Percentiles rank a stretch among this genome's conserved stretches.
Evolutionary conservation across 345 rosid species (phyloP).

Genomic region (Linum trigynum): DNA sequence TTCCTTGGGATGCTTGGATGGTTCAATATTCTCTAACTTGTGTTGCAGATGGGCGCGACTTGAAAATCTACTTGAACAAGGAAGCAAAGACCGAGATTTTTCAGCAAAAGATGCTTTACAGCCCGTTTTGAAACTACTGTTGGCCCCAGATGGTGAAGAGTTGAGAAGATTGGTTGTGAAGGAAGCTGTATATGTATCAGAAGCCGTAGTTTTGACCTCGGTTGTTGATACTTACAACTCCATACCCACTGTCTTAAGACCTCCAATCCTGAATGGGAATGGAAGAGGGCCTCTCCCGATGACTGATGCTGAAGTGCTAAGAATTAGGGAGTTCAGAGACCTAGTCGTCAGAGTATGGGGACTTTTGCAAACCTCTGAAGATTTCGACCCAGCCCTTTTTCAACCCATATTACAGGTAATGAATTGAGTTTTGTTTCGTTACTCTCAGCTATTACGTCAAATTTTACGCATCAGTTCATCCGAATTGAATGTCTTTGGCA

Average conservation of each 20-base stretch:
- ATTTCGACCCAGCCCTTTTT: conserved; percentile 69
- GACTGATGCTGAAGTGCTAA: conserved; percentile 45
- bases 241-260: conserved; percentile 45
- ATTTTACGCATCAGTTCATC: not conserved
- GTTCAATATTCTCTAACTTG: conserved; percentile 6
- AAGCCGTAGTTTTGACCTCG: conserved; percentile 57
- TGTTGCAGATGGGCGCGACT: conserved; percentile 82
- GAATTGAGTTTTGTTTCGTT: not conserved
- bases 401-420: conserved; percentile 76
- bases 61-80: conserved; percentile 82
- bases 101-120: conserved; percentile 83
- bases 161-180: conserved; percentile 62
- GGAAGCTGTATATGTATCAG: conserved; percentile 74
- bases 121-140: conserved; percentile 67
- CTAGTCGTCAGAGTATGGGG: conserved; percentile 77
- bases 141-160: conserved; percentile 73
- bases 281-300: conserved; percentile 45
- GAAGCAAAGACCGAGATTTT: conserved; percentile 88
- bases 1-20: conserved; percentile 6
- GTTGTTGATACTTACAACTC: conserved; percentile 58
- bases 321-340: conserved; percentile 57
- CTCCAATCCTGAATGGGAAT: conserved; percentile 42
- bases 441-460: not conserved
- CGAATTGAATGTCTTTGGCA: not conserved
- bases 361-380: conserved; percentile 57